Conservation (phyloP, 2,329 filamentous ascomycete genomes). For the Malbranchea cinnamomea region DNA sequence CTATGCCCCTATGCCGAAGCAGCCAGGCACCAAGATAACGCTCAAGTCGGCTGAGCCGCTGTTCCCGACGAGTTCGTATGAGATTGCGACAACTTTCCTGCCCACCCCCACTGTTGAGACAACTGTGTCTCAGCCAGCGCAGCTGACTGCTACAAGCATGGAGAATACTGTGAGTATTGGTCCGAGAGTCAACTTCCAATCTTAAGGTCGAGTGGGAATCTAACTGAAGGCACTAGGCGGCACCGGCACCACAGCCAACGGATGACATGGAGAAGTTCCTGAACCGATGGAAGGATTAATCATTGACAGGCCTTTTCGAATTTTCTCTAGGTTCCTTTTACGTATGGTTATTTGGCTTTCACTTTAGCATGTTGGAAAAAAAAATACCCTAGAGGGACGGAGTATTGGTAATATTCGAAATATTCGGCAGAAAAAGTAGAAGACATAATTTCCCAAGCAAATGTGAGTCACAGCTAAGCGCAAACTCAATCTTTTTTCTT, state of each 20-base stretch:
- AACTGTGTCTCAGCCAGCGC: conserved; percentile 33
- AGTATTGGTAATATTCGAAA: too few relatives aligned
- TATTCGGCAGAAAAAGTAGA: too few relatives aligned
- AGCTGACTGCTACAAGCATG: conserved; percentile 35
- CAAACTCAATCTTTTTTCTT: background rate
- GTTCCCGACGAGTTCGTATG: conserved; percentile 41
- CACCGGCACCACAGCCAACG: conserved; percentile 36
- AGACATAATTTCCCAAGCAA: too few relatives aligned
- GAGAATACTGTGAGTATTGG: conserved; percentile 44
- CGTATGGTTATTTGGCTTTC: too few relatives aligned
- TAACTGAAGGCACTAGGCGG: conserved; percentile 27
- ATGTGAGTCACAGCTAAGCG: background rate
- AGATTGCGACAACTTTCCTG: conserved; percentile 37
- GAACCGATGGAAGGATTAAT: conserved; percentile 44
- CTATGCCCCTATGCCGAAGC: conserved; percentile 47
- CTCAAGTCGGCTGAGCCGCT: conserved; percentile 34
- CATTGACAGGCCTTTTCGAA: conserved; percentile 1
- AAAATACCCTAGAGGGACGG: too few relatives aligned
- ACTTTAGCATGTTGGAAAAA: too few relatives aligned
- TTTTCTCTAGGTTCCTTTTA: background rate
- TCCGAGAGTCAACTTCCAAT: conserved; percentile 1
- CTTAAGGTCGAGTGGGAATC: background rate
- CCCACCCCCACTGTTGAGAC: conserved; percentile 31
- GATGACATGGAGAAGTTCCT: conserved; percentile 43
- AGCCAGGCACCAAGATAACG: conserved; percentile 45